Evolutionary conservation across 2,329 filamentous ascomycete genomes (phyloP), one percentile per base, ranked within the genome.

Genomic region (Pseudovirgaria hyperparasitica): DNA sequence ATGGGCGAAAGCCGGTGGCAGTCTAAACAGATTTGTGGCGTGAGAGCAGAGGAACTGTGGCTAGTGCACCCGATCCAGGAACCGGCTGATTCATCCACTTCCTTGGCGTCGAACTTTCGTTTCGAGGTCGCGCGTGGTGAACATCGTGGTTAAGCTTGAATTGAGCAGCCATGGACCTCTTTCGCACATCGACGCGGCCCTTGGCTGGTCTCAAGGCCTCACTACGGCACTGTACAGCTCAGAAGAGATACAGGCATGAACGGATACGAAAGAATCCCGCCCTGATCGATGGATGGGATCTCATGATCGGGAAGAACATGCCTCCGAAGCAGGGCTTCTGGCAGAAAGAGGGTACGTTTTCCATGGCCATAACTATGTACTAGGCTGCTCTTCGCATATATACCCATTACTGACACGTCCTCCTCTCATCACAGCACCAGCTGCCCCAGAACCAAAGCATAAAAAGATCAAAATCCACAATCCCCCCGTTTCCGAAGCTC

Each of bases 401-500:
- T 27, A 24, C 8, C 18, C 26, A 19, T 27, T 12, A 36, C 32
- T 13, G 13, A 32, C 32, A 8, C 31, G 12, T 25, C 33, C 5
- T 37, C 41, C 6, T 33, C 34, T 8, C 5, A 6, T 9, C 24
- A 10, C 21, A 21, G 19, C 12, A 9, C 22, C 18, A 30, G 20
- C 19, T 18, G 5, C 23, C 23, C 25, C 9, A 15, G 22, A 27
- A 19, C 34, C 37, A 16, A 38, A 34, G n/a, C 52, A 49, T 37
- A 64, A 63, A 40, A 57, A 61, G 33, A 62, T 71, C 37, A 63
- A 63, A 42, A 48, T 60, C 38, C 51, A 57, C 42, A 66, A 68
- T 4, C 65, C 70, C 9, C 57, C 68, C 9, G 64, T 67, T 18
- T 70, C 72, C 7, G 56, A 69, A 26, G 60, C 62, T 31, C 56